A percentile compares a stretch with the other conserved stretches of the same genome.
Evolutionary conservation across 1,139 yeast species (phyloP).

Genomic region (Arxiozyma bovina): DNA sequence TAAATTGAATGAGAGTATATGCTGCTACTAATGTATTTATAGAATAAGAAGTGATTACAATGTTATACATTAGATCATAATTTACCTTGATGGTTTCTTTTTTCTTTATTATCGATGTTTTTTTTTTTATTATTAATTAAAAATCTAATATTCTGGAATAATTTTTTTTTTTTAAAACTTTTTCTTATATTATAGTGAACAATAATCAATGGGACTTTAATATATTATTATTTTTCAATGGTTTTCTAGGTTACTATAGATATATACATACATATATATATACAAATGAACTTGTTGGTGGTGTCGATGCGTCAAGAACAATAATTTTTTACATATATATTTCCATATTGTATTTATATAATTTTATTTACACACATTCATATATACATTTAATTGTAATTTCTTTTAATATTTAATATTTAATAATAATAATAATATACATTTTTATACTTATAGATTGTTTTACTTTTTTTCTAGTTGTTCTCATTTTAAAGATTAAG

Average conservation of each 20-base stretch:
- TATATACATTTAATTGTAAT: background rate
- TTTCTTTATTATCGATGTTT: background rate
- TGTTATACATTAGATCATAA: background rate
- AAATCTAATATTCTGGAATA: background rate
- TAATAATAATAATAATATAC: too few species aligned
- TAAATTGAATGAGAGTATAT: conserved; percentile 48
- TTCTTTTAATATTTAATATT: too few species aligned
- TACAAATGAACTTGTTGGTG: background rate
- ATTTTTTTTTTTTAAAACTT: background rate
- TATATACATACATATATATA: too few species aligned
- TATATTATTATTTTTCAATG: background rate
- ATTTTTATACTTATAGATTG: too few species aligned
- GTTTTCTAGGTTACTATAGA: background rate
- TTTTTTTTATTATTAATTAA: too few species aligned
- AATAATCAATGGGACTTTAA: background rate
- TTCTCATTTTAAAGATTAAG: too few species aligned
- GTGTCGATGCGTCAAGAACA: background rate
- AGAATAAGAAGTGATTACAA: conserved; percentile 37
- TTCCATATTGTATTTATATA: background rate
- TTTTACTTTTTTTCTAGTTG: too few species aligned
- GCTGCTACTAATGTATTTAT: conserved; percentile 66
- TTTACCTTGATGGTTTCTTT: background rate
- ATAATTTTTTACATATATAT: too few species aligned
- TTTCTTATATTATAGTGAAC: background rate
- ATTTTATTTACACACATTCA: background rate